These are phyloP conservation scores for Grosmannia penicillata DNA, from an alignment of 2,329 filamentous ascomycete genomes.

Conservation along the genomic window DNA sequence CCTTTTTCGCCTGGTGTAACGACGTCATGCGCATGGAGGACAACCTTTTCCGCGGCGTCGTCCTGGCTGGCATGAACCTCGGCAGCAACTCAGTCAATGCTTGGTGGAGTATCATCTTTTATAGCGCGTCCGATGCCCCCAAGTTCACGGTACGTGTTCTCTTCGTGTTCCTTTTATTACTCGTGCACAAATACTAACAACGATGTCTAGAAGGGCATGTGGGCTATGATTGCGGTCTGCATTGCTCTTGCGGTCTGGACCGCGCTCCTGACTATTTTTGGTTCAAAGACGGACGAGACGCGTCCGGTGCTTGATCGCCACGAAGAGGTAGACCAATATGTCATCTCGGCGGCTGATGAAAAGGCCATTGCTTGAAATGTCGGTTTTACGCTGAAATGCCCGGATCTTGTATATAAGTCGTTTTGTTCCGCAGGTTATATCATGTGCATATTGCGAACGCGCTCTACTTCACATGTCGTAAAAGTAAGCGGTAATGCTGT, in stretches of 20 bases:
- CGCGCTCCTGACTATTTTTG: constrained; percentile 31
- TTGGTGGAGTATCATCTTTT: constrained; percentile 62
- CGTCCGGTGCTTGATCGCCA: background rate
- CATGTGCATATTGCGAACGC: no score
- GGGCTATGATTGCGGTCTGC: constrained; percentile 53
- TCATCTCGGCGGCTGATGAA: background rate
- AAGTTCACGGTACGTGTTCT: constrained; percentile 40
- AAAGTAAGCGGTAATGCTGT: no score
- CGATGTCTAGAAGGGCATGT: constrained; percentile 61
- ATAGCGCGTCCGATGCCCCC: constrained; percentile 50
- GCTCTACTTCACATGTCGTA: no score
- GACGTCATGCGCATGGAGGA: constrained; percentile 52
- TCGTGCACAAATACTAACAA: constrained; percentile 5
- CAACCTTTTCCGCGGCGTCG: constrained; percentile 46
- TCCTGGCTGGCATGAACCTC: constrained; percentile 59
- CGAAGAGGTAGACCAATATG: background rate
- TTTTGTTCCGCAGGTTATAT: no score
- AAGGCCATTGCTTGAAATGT: background rate
- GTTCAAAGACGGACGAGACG: constrained; percentile 9
- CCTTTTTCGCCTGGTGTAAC: constrained; percentile 65
- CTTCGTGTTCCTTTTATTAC: no score
- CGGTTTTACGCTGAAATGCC: no score
- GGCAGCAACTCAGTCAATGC: constrained; percentile 54
- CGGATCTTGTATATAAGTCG: no score
- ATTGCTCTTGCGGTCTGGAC: constrained; percentile 48